A percentile compares a stretch with the other conserved stretches of the same genome.
These are phyloP conservation scores for Benincasa hispida DNA, from an alignment of 306 rosid genomes.

Conservation along the genomic window DNA sequence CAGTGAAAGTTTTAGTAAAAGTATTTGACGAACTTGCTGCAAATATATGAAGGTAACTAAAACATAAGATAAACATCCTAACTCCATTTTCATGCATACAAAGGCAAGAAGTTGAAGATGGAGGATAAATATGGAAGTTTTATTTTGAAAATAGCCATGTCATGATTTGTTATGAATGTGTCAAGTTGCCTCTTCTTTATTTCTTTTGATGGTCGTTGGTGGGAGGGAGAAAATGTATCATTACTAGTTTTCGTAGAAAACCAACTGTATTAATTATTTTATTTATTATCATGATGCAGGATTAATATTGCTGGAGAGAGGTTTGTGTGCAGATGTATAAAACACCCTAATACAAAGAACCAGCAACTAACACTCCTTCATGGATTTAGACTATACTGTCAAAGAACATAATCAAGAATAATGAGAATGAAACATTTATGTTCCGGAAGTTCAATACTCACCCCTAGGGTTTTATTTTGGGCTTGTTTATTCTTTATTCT, in stretches of 20 bases:
- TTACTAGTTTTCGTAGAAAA: too few relatives aligned
- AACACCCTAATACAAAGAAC: neutral
- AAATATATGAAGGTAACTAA: slow-evolving; percentile 19
- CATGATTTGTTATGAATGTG: neutral
- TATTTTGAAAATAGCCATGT: neutral
- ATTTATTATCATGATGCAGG: too few relatives aligned
- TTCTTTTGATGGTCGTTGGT: too few relatives aligned
- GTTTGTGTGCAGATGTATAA: too few relatives aligned
- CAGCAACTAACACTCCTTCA: neutral
- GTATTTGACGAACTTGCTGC: slow-evolving; percentile 86
- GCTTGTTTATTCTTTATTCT: neutral
- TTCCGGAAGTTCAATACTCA: too few relatives aligned
- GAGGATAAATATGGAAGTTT: neutral
- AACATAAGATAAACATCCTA: slow-evolving; percentile 3
- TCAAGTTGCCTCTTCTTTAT: neutral
- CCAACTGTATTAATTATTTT: too few relatives aligned
- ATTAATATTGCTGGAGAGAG: too few relatives aligned
- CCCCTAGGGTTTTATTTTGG: neutral
- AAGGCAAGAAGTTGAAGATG: neutral
- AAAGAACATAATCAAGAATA: too few relatives aligned
- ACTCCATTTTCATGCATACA: neutral
- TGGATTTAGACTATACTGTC: too few relatives aligned
- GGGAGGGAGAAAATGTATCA: too few relatives aligned
- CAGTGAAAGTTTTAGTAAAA: slow-evolving; percentile 72
- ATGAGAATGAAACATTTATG: too few relatives aligned